phyloP scores from a whole-genome alignment of 2,329 filamentous ascomycete species.

The Pseudocercospora crystallina region DNA sequence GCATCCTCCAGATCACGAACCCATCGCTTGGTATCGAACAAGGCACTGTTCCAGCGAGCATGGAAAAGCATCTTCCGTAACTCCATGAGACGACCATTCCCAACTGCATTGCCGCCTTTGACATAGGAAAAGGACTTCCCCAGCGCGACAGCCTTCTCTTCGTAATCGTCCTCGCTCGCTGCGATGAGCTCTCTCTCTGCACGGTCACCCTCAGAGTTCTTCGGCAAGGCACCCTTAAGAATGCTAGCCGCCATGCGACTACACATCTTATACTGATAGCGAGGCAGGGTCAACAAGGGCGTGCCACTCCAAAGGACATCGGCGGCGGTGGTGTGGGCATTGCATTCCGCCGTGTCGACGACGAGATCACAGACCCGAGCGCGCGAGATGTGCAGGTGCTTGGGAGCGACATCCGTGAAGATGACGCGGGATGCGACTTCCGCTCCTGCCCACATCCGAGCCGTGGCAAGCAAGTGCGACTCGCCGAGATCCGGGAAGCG shows the following conservation, averaged over 20 bases:
- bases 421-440: slow-evolving; percentile 83
- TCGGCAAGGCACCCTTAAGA: slow-evolving; percentile 81
- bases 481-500: slow-evolving; percentile 94
- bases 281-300: slow-evolving; percentile 81
- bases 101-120: slow-evolving; percentile 30
- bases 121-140: slow-evolving; percentile 64
- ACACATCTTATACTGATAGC: slow-evolving; percentile 98
- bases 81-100: slow-evolving; percentile 68
- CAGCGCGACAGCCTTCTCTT: slow-evolving; percentile 70
- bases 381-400: slow-evolving; percentile 87
- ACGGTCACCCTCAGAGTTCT: slow-evolving; percentile 61
- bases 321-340: slow-evolving; percentile 94
- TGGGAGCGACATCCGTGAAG: slow-evolving; percentile 96
- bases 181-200: slow-evolving; percentile 77
- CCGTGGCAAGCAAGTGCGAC: slow-evolving; percentile 76
- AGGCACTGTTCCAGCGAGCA: slow-evolving; percentile 77
- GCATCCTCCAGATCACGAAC: slow-evolving; percentile 84
- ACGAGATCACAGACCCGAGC: slow-evolving; percentile 93
- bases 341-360: slow-evolving; percentile 95
- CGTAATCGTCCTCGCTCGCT: slow-evolving; percentile 76
- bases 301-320: slow-evolving; percentile 97
- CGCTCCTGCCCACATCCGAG: slow-evolving; percentile 76
- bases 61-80: slow-evolving; percentile 80
- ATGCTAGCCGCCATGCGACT: slow-evolving; percentile 97
- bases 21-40: slow-evolving; percentile 93